phyloP scores from a whole-genome alignment of 768 basidiomycete genomes.

The Pleurotus ostreatus region DNA sequence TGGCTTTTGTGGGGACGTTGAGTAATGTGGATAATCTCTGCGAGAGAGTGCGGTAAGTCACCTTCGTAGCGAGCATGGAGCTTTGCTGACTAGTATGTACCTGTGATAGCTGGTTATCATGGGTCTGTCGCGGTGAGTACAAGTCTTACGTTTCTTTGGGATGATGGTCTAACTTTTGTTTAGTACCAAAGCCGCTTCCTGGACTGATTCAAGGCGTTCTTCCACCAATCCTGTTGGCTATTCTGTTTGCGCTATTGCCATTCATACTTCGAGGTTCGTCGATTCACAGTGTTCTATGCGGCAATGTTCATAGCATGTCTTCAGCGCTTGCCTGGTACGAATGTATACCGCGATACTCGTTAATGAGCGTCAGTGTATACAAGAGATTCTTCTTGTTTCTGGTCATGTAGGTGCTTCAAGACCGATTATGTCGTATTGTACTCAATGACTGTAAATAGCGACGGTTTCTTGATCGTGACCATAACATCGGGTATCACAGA shows the following conservation, averaged over 20 bases:
- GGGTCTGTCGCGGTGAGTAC: slow-evolving; percentile 43
- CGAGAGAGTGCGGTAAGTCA: slow-evolving; percentile 35
- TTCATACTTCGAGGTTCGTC: slow-evolving; percentile 49
- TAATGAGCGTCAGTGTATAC: slow-evolving; percentile 70
- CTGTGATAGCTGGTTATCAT: slow-evolving; percentile 46
- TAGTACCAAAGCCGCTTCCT: slow-evolving; percentile 31
- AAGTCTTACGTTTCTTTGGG: not conserved
- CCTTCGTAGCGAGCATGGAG: not conserved
- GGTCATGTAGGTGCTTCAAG: slow-evolving; percentile 35
- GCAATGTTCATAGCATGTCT: slow-evolving; percentile 6
- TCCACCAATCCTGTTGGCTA: slow-evolving; percentile 59
- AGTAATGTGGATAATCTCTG: slow-evolving; percentile 58
- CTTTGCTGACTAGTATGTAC: not conserved
- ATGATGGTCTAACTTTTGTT: not conserved
- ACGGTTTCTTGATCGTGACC: slow-evolving; percentile 69
- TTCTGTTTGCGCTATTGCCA: slow-evolving; percentile 60
- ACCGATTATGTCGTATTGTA: not conserved
- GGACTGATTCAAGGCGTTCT: slow-evolving; percentile 66
- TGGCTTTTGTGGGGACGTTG: slow-evolving; percentile 59
- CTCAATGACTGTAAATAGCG: not conserved
- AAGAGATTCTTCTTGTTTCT: slow-evolving; percentile 69
- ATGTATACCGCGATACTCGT: slow-evolving; percentile 63
- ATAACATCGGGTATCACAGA: slow-evolving; percentile 54
- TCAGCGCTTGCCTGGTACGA: slow-evolving; percentile 60
- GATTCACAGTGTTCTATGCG: not conserved